Percentiles rank a stretch among this genome's conserved stretches.
Conservation (phyloP, 73 alveolate species). For the Effrenium voratum region DNA sequence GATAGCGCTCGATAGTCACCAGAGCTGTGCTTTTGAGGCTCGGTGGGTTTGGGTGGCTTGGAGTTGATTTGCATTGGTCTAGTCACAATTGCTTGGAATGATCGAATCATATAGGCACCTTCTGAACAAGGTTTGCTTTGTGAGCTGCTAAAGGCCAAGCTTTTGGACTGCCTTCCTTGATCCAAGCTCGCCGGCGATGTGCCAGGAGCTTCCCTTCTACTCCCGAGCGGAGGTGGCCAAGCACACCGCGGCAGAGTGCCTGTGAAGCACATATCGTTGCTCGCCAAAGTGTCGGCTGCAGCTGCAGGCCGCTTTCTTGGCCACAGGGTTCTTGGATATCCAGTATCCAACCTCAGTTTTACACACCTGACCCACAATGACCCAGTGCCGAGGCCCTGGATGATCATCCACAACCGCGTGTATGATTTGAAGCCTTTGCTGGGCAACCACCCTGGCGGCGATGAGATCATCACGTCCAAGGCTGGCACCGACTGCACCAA, state of each 20-base stretch:
- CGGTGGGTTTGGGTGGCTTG: no score
- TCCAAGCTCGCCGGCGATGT: no score
- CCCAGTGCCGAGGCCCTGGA: slow-evolving; percentile 1
- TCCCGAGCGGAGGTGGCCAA: slow-evolving; percentile 74
- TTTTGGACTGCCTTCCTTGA: no score
- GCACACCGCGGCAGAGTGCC: slow-evolving; percentile 32
- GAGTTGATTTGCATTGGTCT: no score
- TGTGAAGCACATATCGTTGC: neutral
- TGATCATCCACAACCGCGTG: slow-evolving; percentile 57
- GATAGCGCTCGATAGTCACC: no score
- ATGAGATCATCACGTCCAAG: slow-evolving; percentile 57
- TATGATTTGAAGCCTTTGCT: slow-evolving; percentile 45
- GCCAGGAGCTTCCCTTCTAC: slow-evolving; percentile 58
- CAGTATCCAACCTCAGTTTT: neutral
- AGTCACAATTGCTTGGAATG: no score
- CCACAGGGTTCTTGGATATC: neutral
- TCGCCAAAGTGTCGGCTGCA: neutral
- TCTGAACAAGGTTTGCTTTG: no score
- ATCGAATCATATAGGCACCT: no score
- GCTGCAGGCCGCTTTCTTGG: no score
- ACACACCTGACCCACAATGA: neutral
- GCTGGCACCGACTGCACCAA: slow-evolving; percentile 76
- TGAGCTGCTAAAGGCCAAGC: no score
- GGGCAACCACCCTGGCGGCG: slow-evolving; percentile 78
- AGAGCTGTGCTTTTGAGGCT: no score